Evolutionary conservation across 2,329 filamentous ascomycete genomes (phyloP), one percentile per base, ranked within the genome.

Genomic region (Aureobasidium sp.): DNA sequence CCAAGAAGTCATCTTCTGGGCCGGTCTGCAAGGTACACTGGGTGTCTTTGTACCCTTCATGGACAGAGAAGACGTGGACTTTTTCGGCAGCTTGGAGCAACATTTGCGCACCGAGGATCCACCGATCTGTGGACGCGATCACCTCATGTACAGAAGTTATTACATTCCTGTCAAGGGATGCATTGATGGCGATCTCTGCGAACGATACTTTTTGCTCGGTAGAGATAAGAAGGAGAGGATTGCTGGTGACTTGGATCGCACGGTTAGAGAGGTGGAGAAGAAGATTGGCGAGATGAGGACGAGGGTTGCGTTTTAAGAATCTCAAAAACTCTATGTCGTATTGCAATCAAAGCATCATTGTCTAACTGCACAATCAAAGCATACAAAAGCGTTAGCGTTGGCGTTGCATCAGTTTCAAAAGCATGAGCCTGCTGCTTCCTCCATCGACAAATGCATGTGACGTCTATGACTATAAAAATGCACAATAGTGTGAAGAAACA

Each of bases 121-220:
- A 39, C 93, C 93, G 8, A 78, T 99, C 51, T 90, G 91, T 22
- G 95, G 94, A 45, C 84, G 95, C 67, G 95, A 99, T 74, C 94
- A 99, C 75, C 80, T 99, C 49, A 95, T 96, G 70, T 99, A 96
- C 75, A 84, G 95, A 66, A 87, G 91, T 66, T 99, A 97, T 76
- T 99, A 97, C 74, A 91, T 90, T 7, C 95, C 94, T 0, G 91
- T 96, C 45, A 99, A 99, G 81, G 92, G 92, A 9, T 87, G 95
- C 31, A 96, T 99, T 69, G 94, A 99, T 75, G 94, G 94, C 31
- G 94, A 99, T 76, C 79, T 99, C 44, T 96, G 94, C 70, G 94
- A 99, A 80, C 84, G 91, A 68, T 99, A 91, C 76, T 85, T 91
- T 63, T 78, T 94, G 64, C 80, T 99, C 64, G 83, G 88, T 29